Percentiles rank a stretch among this genome's conserved stretches.
phyloP scores from a whole-genome alignment of 2,329 filamentous ascomycete species.

The Colletotrichum sp. region DNA sequence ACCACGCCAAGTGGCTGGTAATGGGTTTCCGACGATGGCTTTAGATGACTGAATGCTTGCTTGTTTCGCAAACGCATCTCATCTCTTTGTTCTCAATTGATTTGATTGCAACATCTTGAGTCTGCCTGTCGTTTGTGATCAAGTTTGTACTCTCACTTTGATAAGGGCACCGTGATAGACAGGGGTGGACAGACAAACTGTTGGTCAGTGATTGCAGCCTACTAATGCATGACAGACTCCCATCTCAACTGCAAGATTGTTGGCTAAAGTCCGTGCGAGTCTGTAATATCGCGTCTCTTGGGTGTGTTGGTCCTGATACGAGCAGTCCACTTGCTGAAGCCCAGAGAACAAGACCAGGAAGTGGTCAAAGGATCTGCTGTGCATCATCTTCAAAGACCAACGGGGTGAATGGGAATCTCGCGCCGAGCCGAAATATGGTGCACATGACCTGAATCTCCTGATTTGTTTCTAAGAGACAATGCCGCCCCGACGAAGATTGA shows the following conservation, averaged over 20 bases:
- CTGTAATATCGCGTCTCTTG: neutral
- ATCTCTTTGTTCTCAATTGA: neutral
- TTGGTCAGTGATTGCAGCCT: neutral
- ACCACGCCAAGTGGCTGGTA: neutral
- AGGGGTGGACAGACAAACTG: neutral
- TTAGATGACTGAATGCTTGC: neutral
- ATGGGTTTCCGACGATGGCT: neutral
- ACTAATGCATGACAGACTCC: neutral
- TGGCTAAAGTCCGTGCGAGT: neutral
- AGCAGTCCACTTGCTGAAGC: neutral
- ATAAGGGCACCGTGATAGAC: neutral
- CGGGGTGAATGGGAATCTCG: neutral
- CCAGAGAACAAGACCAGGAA: neutral
- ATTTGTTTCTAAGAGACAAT: neutral
- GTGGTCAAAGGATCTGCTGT: neutral
- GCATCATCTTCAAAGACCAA: neutral
- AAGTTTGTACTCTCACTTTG: neutral
- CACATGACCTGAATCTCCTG: neutral
- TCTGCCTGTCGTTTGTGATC: neutral
- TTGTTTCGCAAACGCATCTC: neutral
- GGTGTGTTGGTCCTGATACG: neutral
- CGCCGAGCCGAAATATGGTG: neutral
- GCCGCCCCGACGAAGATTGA: neutral
- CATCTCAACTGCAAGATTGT: neutral
- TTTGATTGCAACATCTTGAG: neutral